Evolutionary conservation across 2,329 filamentous ascomycete species (phyloP).

Genomic region (Ophiostoma sp.): DNA sequence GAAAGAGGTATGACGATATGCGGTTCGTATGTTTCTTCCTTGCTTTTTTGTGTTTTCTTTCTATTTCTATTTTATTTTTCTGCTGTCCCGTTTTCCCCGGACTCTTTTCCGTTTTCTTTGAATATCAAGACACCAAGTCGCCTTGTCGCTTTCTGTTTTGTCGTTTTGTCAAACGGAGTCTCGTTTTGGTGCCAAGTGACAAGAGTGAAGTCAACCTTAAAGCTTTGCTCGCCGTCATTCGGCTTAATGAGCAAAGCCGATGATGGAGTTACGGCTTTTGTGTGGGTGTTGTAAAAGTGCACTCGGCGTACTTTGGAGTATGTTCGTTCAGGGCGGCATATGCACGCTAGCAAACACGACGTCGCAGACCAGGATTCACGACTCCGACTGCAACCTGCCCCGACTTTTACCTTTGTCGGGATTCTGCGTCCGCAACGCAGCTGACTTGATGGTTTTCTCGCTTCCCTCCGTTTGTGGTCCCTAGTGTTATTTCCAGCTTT

Average conservation of each 20-base stretch:
- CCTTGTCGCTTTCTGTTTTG: background rate
- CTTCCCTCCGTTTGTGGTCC: background rate
- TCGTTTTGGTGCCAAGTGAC: background rate
- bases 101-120: background rate
- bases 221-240: background rate
- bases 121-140: background rate
- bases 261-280: background rate
- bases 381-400: constrained; percentile 12
- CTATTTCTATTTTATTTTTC: background rate
- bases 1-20: background rate
- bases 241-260: background rate
- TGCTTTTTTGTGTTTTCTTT: background rate
- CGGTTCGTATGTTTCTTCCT: background rate
- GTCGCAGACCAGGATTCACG: background rate
- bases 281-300: background rate
- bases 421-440: background rate
- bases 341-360: background rate
- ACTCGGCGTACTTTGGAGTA: too few species aligned
- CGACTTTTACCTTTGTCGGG: background rate
- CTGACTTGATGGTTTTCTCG: background rate
- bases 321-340: too few species aligned
- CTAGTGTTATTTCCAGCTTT: background rate
- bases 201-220: background rate
- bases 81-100: background rate
- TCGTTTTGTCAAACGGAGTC: background rate